These are phyloP conservation scores for Lyophyllum atratum DNA, from an alignment of 768 basidiomycete genomes.

Conservation along the genomic window DNA sequence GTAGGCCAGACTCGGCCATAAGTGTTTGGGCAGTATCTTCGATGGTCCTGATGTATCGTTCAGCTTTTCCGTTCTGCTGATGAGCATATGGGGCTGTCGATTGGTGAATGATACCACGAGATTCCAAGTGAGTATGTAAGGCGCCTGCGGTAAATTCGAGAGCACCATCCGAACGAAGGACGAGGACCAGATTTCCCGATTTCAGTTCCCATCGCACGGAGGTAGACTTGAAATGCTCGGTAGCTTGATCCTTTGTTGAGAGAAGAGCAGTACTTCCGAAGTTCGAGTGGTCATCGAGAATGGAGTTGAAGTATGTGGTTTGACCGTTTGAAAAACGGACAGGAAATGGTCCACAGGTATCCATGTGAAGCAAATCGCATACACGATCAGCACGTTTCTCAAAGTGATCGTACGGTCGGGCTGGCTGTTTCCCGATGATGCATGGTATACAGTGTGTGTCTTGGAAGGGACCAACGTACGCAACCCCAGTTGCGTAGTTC, in stretches of 20 bases:
- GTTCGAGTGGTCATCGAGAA: conserved; percentile 22
- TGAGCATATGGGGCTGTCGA: conserved; percentile 29
- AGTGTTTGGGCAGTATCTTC: conserved; percentile 23
- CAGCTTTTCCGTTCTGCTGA: conserved; percentile 32
- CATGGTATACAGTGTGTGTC: conserved; percentile 20
- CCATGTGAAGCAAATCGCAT: conserved; percentile 28
- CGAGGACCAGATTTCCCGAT: conserved; percentile 4
- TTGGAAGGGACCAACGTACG: conserved; percentile 2
- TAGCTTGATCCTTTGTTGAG: conserved; percentile 1
- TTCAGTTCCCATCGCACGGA: conserved; percentile 3
- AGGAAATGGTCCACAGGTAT: conserved; percentile 26
- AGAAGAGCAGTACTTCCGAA: conserved; percentile 14
- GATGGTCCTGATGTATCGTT: conserved; percentile 28
- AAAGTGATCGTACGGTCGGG: conserved; percentile 11
- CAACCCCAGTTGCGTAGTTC: conserved; percentile 17
- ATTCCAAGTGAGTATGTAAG: not conserved
- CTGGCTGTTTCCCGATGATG: conserved; percentile 25
- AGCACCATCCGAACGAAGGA: conserved; percentile 20
- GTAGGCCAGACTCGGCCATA: conserved; percentile 23
- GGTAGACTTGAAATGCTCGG: not conserved
- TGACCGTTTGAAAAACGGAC: conserved; percentile 12
- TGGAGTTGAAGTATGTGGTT: conserved; percentile 1
- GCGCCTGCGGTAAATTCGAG: conserved; percentile 12
- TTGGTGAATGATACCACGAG: conserved; percentile 23
- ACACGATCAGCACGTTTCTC: conserved; percentile 2